phyloP scores from a whole-genome alignment of 768 basidiomycete species.

The Suillus fuscotomentosus region DNA sequence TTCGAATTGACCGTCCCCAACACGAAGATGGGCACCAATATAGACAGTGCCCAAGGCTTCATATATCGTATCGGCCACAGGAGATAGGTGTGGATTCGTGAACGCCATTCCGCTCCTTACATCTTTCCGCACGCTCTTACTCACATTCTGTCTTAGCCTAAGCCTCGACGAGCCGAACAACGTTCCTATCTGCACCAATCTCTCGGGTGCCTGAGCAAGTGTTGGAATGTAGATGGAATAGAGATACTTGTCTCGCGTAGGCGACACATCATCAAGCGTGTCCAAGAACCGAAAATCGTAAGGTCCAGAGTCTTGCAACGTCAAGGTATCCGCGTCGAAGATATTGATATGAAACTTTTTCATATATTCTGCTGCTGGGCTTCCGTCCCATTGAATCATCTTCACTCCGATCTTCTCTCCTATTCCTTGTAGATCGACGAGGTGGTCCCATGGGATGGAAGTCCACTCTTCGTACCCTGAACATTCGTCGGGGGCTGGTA shows the following conservation, averaged over 20 bases:
- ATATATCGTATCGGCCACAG: constrained; percentile 44
- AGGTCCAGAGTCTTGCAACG: not conserved
- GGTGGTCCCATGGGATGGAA: constrained; percentile 65
- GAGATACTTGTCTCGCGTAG: constrained; percentile 37
- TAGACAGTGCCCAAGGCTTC: constrained; percentile 45
- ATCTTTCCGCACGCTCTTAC: constrained; percentile 41
- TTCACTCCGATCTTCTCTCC: not conserved
- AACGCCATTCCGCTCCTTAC: constrained; percentile 61
- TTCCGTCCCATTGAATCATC: not conserved
- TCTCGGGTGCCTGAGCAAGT: not conserved
- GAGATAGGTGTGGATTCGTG: constrained; percentile 44
- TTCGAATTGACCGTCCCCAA: constrained; percentile 67
- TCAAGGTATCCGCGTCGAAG: not conserved
- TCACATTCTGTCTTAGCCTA: constrained; percentile 40
- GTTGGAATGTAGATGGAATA: constrained; percentile 32
- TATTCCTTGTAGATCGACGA: constrained; percentile 53
- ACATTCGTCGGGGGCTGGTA: constrained; percentile 54
- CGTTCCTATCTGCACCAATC: not conserved
- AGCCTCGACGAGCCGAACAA: constrained; percentile 71
- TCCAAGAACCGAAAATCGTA: not conserved
- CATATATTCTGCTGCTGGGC: not conserved
- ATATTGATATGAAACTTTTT: not conserved
- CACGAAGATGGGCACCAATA: constrained; percentile 63
- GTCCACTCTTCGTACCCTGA: constrained; percentile 60
- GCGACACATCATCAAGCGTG: constrained; percentile 18